phyloP scores from a whole-genome alignment of 106 monocot genomes.

The Amphibolis antarctica region DNA sequence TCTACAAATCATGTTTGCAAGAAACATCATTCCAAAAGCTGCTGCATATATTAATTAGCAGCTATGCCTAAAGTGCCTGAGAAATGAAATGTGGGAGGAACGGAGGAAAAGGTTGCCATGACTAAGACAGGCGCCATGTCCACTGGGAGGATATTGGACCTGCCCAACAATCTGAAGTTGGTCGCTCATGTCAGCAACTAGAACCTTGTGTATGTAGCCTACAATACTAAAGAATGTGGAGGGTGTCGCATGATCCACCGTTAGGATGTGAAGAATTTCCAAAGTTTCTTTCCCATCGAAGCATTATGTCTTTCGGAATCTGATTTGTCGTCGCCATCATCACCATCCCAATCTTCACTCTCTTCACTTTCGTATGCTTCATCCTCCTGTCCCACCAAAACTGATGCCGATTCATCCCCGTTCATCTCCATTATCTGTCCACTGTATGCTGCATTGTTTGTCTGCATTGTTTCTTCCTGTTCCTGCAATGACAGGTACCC shows the following conservation, averaged over 20 bases:
- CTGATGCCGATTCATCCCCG: slow-evolving; percentile 4
- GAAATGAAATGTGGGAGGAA: too few relatives aligned
- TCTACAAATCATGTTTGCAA: too few relatives aligned
- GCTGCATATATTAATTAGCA: too few relatives aligned
- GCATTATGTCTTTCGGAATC: slow-evolving; percentile 16
- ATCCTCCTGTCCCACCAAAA: slow-evolving; percentile 5
- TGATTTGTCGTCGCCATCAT: slow-evolving; percentile 1
- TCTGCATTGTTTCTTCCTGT: neutral
- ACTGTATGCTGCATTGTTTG: neutral
- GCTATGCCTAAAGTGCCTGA: too few relatives aligned
- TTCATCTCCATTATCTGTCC: slow-evolving; percentile 8
- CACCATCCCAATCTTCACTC: neutral
- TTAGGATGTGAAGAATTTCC: slow-evolving; percentile 29
- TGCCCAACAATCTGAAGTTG: neutral
- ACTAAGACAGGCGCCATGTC: too few relatives aligned
- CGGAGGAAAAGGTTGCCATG: too few relatives aligned
- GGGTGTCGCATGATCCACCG: neutral
- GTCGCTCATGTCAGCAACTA: neutral
- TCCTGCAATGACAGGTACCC: neutral
- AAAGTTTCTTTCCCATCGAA: slow-evolving; percentile 14
- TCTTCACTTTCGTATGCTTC: slow-evolving; percentile 4
- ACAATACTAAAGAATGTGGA: neutral
- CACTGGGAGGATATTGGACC: too few relatives aligned
- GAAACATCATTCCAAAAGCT: too few relatives aligned
- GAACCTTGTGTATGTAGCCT: neutral